A percentile compares a stretch with the other conserved stretches of the same genome.
These are phyloP conservation scores for Cercospora sp. DNA, from an alignment of 2,329 filamentous ascomycete genomes.

Conservation along the genomic window DNA sequence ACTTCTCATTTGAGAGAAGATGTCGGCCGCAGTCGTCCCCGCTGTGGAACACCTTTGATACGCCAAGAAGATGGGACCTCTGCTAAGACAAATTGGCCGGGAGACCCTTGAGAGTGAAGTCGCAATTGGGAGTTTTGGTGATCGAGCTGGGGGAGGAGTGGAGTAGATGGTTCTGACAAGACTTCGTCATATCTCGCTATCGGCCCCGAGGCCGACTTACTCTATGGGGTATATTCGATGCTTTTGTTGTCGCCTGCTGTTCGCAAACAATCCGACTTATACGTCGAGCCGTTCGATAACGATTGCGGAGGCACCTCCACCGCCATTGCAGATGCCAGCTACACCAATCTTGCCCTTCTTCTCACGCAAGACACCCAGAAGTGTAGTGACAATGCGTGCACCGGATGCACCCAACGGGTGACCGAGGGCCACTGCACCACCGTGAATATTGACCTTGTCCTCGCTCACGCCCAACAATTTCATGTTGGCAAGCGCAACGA, in stretches of 20 bases:
- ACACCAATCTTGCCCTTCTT: slow-evolving; percentile 92
- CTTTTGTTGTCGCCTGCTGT: not conserved
- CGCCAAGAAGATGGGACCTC: not conserved
- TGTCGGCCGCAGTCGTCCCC: not conserved
- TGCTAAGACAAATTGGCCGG: not conserved
- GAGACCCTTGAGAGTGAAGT: not conserved
- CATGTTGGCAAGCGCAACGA: slow-evolving; percentile 93
- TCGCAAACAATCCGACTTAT: not conserved
- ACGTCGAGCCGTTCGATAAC: slow-evolving; percentile 67
- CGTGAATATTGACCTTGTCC: slow-evolving; percentile 92
- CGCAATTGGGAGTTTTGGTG: not conserved
- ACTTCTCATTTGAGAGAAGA: slow-evolving; percentile 1
- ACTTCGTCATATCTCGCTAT: not conserved
- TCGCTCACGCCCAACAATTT: slow-evolving; percentile 79
- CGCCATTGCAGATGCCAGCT: slow-evolving; percentile 96
- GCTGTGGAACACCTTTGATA: not conserved
- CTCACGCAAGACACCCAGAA: slow-evolving; percentile 83
- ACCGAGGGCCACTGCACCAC: slow-evolving; percentile 91
- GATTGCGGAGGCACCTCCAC: slow-evolving; percentile 89
- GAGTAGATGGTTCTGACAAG: not conserved
- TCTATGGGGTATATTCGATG: slow-evolving; percentile 3
- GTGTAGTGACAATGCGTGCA: slow-evolving; percentile 86
- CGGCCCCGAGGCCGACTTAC: not conserved
- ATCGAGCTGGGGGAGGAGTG: not conserved
- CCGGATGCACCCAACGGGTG: slow-evolving; percentile 93